These are phyloP conservation scores for Eucalyptus regnans DNA, from an alignment of 345 rosid genomes.

Conservation along the genomic window DNA sequence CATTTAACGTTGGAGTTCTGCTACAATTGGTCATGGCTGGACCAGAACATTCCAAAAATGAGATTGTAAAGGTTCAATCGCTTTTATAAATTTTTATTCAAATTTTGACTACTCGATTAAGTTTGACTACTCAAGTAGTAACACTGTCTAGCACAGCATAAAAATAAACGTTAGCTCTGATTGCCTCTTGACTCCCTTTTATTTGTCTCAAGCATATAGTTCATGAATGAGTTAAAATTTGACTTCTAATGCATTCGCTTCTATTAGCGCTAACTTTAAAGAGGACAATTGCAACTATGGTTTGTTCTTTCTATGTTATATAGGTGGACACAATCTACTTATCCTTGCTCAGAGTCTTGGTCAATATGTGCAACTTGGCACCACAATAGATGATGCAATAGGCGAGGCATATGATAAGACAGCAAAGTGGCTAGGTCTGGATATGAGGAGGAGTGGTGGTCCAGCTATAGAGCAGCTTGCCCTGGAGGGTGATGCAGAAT, in stretches of 20 bases:
- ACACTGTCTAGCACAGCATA: background rate
- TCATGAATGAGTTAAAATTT: background rate
- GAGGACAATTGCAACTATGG: background rate
- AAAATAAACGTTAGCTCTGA: background rate
- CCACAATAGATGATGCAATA: slow-evolving; percentile 91
- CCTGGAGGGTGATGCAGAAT: slow-evolving; percentile 66
- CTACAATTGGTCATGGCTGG: background rate
- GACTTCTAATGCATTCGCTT: background rate
- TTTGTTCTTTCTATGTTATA: background rate
- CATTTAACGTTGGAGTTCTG: background rate
- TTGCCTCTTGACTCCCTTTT: background rate
- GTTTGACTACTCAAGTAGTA: background rate
- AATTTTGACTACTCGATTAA: background rate
- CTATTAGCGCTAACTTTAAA: background rate
- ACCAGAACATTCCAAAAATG: background rate
- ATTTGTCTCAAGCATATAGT: background rate
- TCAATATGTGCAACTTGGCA: slow-evolving; percentile 83
- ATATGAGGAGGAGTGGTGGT: slow-evolving; percentile 88
- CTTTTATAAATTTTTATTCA: background rate
- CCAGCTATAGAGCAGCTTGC: slow-evolving; percentile 96
- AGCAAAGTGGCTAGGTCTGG: slow-evolving; percentile 96
- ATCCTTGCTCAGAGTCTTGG: slow-evolving; percentile 84
- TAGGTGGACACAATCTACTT: slow-evolving; percentile 89
- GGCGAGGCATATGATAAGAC: slow-evolving; percentile 95
- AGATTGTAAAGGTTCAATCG: background rate